Percentiles rank a stretch among this genome's conserved stretches.
phyloP scores from a whole-genome alignment of 2,329 filamentous ascomycete genomes.

The Calonectria montana region DNA sequence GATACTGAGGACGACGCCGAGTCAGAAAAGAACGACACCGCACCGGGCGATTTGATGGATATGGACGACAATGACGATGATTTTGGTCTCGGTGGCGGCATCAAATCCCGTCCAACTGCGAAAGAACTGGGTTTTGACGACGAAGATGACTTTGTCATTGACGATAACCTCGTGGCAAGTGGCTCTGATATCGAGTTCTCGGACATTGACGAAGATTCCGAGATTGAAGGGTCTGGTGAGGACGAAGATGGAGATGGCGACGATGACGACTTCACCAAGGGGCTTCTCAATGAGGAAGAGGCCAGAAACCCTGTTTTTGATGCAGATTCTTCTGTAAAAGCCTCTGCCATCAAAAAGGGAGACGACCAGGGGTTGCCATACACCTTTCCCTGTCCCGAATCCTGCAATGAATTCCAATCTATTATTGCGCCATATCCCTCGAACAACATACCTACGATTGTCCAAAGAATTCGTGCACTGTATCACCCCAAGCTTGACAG shows the following conservation, averaged over 20 bases:
- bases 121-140: slow-evolving; percentile 83
- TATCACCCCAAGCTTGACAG: slow-evolving; percentile 88
- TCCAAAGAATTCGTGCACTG: slow-evolving; percentile 91
- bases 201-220: slow-evolving; percentile 65
- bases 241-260: slow-evolving; percentile 51
- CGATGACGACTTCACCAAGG: slow-evolving; percentile 78
- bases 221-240: slow-evolving; percentile 58
- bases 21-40: slow-evolving; percentile 51
- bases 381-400: slow-evolving; percentile 87
- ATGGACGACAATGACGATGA: slow-evolving; percentile 62
- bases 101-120: slow-evolving; percentile 66
- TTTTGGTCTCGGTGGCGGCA: slow-evolving; percentile 70
- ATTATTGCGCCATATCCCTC: slow-evolving; percentile 71
- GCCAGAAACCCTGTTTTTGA: slow-evolving; percentile 64
- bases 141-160: slow-evolving; percentile 93
- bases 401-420: slow-evolving; percentile 78
- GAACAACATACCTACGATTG: slow-evolving; percentile 77
- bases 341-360: slow-evolving; percentile 48
- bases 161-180: slow-evolving; percentile 88
- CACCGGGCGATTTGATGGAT: slow-evolving; percentile 50
- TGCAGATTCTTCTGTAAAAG: slow-evolving; percentile 56
- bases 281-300: slow-evolving; percentile 71
- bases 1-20: slow-evolving; percentile 71
- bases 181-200: slow-evolving; percentile 75
- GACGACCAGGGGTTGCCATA: slow-evolving; percentile 76